phyloP scores from a whole-genome alignment of 2,329 filamentous ascomycete genomes.

The Colletotrichum abscissum region DNA sequence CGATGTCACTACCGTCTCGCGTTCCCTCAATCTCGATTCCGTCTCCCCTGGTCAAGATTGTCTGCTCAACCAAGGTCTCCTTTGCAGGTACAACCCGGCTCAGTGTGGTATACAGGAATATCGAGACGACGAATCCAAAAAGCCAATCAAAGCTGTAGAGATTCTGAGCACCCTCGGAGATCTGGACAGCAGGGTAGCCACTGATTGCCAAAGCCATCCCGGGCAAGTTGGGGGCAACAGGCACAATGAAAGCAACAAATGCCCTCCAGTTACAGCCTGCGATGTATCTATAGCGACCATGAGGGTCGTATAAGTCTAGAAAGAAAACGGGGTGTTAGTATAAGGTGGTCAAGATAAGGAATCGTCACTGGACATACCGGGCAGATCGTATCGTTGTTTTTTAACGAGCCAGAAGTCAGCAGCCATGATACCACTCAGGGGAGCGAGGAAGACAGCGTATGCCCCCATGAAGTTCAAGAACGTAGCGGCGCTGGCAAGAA shows the following conservation, averaged over 20 bases:
- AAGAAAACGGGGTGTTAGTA: neutral
- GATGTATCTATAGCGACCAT: slow-evolving; percentile 56
- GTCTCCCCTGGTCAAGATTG: slow-evolving; percentile 21
- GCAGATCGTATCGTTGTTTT: slow-evolving; percentile 60
- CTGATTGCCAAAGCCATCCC: slow-evolving; percentile 61
- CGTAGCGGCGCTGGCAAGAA: slow-evolving; percentile 66
- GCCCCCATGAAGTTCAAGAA: slow-evolving; percentile 75
- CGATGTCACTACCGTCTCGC: slow-evolving; percentile 14
- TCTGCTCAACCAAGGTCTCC: slow-evolving; percentile 28
- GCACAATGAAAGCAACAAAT: slow-evolving; percentile 65
- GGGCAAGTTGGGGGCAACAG: slow-evolving; percentile 66
- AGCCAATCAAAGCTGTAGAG: slow-evolving; percentile 36
- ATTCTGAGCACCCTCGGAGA: slow-evolving; percentile 28
- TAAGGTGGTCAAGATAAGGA: neutral
- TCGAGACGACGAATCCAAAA: slow-evolving; percentile 32
- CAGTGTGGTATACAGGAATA: slow-evolving; percentile 26
- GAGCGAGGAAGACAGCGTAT: slow-evolving; percentile 68
- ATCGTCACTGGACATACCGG: slow-evolving; percentile 32
- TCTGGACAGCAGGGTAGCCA: slow-evolving; percentile 26
- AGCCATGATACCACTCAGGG: slow-evolving; percentile 70
- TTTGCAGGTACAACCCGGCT: slow-evolving; percentile 33
- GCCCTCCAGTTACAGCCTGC: slow-evolving; percentile 69
- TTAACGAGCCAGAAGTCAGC: slow-evolving; percentile 70
- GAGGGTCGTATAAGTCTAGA: slow-evolving; percentile 45
- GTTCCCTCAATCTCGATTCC: slow-evolving; percentile 7